Percentiles rank a stretch among this genome's conserved stretches.
Conservation (phyloP, 2,329 filamentous ascomycete species). For the Alternaria atra region DNA sequence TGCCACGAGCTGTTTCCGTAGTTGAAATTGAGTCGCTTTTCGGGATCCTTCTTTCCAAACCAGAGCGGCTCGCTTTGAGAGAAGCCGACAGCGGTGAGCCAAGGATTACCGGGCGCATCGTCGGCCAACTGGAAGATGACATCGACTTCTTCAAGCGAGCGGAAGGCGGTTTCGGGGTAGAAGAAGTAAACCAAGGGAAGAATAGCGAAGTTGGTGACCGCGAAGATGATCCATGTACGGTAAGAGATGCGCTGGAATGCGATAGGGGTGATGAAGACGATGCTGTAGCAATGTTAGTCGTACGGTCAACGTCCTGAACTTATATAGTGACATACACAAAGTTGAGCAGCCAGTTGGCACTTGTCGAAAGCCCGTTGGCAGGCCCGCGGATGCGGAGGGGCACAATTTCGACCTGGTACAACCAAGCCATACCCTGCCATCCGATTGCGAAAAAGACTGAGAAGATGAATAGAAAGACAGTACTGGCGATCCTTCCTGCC, state of each 20-base stretch:
- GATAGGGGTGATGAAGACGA: conserved; percentile 72
- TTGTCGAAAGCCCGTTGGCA: conserved; percentile 85
- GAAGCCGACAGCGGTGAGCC: conserved; percentile 58
- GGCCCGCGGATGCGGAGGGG: conserved; percentile 86
- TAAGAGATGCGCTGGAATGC: conserved; percentile 65
- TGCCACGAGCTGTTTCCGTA: conserved; percentile 52
- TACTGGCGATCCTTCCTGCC: conserved; percentile 48
- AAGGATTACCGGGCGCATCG: conserved; percentile 59
- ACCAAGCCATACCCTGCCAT: conserved; percentile 76
- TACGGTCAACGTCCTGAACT: background rate
- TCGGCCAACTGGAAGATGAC: conserved; percentile 66
- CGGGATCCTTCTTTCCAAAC: conserved; percentile 63
- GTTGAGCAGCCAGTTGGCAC: conserved; percentile 83
- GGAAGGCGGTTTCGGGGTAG: conserved; percentile 67
- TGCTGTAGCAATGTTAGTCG: conserved; percentile 57
- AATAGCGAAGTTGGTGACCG: conserved; percentile 60
- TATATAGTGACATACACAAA: conserved; percentile 54
- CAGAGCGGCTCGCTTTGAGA: conserved; percentile 63
- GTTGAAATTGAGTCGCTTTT: conserved; percentile 58
- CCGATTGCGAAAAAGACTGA: conserved; percentile 91
- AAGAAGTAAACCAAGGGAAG: conserved; percentile 66
- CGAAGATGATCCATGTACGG: conserved; percentile 67
- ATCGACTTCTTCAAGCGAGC: conserved; percentile 72
- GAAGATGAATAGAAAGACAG: conserved; percentile 85
- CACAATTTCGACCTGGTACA: conserved; percentile 77